Evolutionary conservation across 2,329 filamentous ascomycete genomes (phyloP).

Genomic region (Aspergillus caelatus): DNA sequence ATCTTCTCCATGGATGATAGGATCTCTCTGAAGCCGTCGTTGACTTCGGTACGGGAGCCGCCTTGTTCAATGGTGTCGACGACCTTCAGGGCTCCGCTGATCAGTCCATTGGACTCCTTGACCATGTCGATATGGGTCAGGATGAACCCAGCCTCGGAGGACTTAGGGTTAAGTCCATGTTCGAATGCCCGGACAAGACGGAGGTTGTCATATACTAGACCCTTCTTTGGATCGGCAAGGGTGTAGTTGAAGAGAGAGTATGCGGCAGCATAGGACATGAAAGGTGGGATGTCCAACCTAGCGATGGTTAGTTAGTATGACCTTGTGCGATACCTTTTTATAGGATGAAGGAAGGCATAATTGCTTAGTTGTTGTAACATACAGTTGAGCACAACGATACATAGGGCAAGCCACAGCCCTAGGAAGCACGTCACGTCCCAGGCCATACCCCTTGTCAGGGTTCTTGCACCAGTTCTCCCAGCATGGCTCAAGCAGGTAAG

Average conservation of each 20-base stretch:
- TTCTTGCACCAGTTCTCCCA: slow-evolving; percentile 68
- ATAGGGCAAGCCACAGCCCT: slow-evolving; percentile 77
- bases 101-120: slow-evolving; percentile 75
- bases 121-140: slow-evolving; percentile 97
- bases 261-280: slow-evolving; percentile 79
- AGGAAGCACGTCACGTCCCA: slow-evolving; percentile 74
- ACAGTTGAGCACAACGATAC: slow-evolving; percentile 82
- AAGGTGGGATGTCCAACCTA: slow-evolving; percentile 77
- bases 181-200: slow-evolving; percentile 91
- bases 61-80: slow-evolving; percentile 59
- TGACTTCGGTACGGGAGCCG: slow-evolving; percentile 60
- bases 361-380: slow-evolving; percentile 48
- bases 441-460: slow-evolving; percentile 71
- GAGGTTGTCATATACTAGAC: slow-evolving; percentile 64
- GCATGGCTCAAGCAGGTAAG: slow-evolving; percentile 89
- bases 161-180: slow-evolving; percentile 79
- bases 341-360: neutral
- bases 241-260: slow-evolving; percentile 67
- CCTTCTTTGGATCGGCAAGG: slow-evolving; percentile 58
- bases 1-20: slow-evolving; percentile 68
- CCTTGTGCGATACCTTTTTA: neutral
- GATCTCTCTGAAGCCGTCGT: slow-evolving; percentile 64
- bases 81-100: slow-evolving; percentile 70
- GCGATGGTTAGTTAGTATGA: neutral
- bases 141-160: slow-evolving; percentile 94